Evolutionary conservation across 179 eudicot genomes (phyloP), one percentile per base, ranked within the genome.

Genomic region (Patellifolia procumbens): DNA sequence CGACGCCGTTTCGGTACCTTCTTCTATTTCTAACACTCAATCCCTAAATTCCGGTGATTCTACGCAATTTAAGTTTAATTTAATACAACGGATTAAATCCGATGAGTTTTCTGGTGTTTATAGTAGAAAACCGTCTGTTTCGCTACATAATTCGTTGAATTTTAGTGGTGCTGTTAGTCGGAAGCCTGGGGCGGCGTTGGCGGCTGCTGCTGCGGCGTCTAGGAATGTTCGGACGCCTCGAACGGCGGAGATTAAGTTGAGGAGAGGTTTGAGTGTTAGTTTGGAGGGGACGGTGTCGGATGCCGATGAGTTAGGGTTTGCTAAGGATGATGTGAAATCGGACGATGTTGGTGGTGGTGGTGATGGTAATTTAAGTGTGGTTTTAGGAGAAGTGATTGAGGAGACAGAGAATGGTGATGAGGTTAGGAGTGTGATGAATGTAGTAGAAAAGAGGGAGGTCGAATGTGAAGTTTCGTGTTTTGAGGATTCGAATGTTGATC

Each of bases 161-260:
- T 87, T 90, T 51, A 85, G 82, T 11, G 84, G 80, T n/a, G 89
- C 86, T 7, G 68, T 83, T 29, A 71, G 92, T 66, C 81, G 89
- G 12, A 91, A 91, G 81, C 97, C 97, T 53, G 97, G 97, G 29
- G 93, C 89, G 34, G 97, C 97, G 31, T 77, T 92, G 78, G 97
- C 97, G 2, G 97, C 96, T 0, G 96, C 97, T 1, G 86, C 87
- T 17, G 97, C 93, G 7, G 97, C 97, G 17, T 88, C 97, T 26
- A 81, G 92, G 62, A 77, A 83, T 19, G 53, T 84, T 64, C 86
- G 91, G 51, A 77, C 91, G 42, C 89, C 87, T 2, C 88, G 85
- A 45, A 89, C 89, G 0, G 84, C 85, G 20, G 89, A 88, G 35
- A 83, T 90, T 42, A 87, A 86, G 83, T 81, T 84, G 46, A 82